phyloP scores from a whole-genome alignment of 441 rosid species.

The Biscutella auriculata region DNA sequence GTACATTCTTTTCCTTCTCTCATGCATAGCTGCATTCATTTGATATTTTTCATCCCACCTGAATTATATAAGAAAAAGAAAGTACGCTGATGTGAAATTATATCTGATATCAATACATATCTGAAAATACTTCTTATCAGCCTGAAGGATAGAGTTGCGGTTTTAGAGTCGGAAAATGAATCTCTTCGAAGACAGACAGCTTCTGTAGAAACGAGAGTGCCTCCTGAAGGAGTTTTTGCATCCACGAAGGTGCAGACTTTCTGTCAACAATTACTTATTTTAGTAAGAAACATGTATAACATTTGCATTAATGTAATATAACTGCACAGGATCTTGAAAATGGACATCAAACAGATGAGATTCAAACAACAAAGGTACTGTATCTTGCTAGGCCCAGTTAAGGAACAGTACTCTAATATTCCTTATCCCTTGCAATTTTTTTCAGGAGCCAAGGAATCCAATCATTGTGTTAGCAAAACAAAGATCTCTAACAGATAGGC shows the following conservation, averaged over 20 bases:
- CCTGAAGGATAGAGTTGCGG: constrained; percentile 32
- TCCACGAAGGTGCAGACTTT: constrained; percentile 27
- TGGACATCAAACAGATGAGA: constrained; percentile 30
- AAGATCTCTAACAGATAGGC: constrained; percentile 47
- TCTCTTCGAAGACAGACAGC: constrained; percentile 26
- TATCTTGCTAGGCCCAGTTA: not conserved
- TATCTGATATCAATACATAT: not conserved
- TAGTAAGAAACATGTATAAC: not conserved
- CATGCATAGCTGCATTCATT: not conserved
- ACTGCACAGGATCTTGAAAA: constrained; percentile 31
- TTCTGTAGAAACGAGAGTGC: constrained; percentile 20
- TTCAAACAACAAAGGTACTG: constrained; percentile 27
- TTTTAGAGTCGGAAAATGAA: constrained; percentile 44
- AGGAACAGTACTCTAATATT: constrained; percentile 5
- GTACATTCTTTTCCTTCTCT: not conserved
- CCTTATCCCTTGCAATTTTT: constrained; percentile 12
- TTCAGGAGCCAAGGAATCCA: constrained; percentile 36
- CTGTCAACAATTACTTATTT: not conserved
- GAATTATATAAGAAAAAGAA: not conserved
- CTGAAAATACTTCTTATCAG: constrained; percentile 23
- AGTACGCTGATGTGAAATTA: not conserved
- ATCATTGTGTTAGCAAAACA: constrained; percentile 34
- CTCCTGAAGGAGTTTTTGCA: constrained; percentile 21
- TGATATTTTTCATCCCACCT: not conserved
- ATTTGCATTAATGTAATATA: constrained; percentile 5